Percentiles rank a stretch among this genome's conserved stretches.
Evolutionary conservation across 495 filamentous ascomycete genomes (phyloP).

Genomic region (Talaromyces trachyspermus): DNA sequence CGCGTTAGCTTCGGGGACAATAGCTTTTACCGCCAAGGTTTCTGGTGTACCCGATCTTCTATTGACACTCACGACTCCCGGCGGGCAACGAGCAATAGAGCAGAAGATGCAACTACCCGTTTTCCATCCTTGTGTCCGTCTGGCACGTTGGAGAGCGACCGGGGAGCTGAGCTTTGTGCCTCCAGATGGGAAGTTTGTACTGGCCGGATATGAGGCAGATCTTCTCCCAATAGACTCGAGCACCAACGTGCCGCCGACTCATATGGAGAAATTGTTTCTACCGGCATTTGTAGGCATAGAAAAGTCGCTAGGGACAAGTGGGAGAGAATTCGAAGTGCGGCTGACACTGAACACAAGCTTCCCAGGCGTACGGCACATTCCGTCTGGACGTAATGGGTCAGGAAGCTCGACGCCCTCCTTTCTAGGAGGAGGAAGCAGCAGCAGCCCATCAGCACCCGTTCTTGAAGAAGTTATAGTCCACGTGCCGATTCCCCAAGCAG

Average conservation of each 20-base stretch:
- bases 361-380: conserved; percentile 29
- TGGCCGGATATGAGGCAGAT: conserved; percentile 93
- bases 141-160: conserved; percentile 75
- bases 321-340: conserved; percentile 84
- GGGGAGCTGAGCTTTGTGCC: conserved; percentile 92
- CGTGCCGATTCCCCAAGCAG: conserved; percentile 70
- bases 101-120: conserved; percentile 79
- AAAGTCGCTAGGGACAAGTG: conserved; percentile 63
- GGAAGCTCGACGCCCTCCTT: conserved; percentile 55
- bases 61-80: conserved; percentile 69
- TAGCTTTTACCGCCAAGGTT: conserved; percentile 91
- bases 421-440: conserved; percentile 44
- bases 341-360: conserved; percentile 63
- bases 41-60: conserved; percentile 88
- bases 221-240: conserved; percentile 58
- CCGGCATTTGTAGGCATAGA: conserved; percentile 77
- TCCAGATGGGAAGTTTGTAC: conserved; percentile 89
- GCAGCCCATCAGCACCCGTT: conserved; percentile 43
- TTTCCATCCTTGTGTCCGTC: conserved; percentile 90
- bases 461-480: conserved; percentile 77
- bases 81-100: conserved; percentile 64
- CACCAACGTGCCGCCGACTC: conserved; percentile 37
- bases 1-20: conserved; percentile 83
- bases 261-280: conserved; percentile 62
- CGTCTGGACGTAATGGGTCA: conserved; percentile 32